Conservation (phyloP, 2,329 filamentous ascomycete genomes). For the Apiospora aurea region DNA sequence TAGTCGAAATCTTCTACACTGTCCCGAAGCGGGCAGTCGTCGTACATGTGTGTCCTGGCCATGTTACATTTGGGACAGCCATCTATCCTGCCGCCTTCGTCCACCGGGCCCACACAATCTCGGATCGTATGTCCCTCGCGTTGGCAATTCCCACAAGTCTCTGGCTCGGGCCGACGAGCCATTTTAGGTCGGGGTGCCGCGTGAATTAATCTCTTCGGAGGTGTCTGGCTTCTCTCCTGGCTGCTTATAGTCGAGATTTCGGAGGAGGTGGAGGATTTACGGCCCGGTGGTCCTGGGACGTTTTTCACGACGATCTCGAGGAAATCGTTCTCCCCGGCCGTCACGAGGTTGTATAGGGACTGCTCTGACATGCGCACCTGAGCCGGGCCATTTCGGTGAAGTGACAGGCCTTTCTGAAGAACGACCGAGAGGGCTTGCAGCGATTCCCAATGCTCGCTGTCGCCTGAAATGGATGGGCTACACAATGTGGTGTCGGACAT, state of each 20-base stretch:
- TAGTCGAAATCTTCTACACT: slow-evolving; percentile 24
- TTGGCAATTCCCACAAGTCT: slow-evolving; percentile 24
- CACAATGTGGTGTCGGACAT: slow-evolving; percentile 2
- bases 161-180: background rate
- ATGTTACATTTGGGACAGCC: slow-evolving; percentile 28
- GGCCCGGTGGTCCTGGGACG: background rate
- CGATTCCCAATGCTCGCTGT: slow-evolving; percentile 26
- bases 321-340: slow-evolving; percentile 23
- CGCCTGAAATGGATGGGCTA: slow-evolving; percentile 7
- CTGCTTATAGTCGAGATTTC: background rate
- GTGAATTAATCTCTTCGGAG: slow-evolving; percentile 6
- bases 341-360: slow-evolving; percentile 25
- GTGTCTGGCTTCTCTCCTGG: background rate
- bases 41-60: slow-evolving; percentile 23
- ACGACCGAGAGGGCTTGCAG: slow-evolving; percentile 12
- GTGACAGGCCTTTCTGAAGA: slow-evolving; percentile 19
- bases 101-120: slow-evolving; percentile 27
- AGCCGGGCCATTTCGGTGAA: slow-evolving; percentile 25
- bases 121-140: slow-evolving; percentile 24
- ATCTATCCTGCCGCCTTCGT: slow-evolving; percentile 26
- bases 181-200: slow-evolving; percentile 18
- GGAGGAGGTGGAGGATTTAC: background rate
- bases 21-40: slow-evolving; percentile 16
- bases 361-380: slow-evolving; percentile 25
- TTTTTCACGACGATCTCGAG: slow-evolving; percentile 25